Percentiles rank a stretch among this genome's conserved stretches.
phyloP scores from a whole-genome alignment of 176 grass and related monocot species.

The Carex myosuroides region DNA sequence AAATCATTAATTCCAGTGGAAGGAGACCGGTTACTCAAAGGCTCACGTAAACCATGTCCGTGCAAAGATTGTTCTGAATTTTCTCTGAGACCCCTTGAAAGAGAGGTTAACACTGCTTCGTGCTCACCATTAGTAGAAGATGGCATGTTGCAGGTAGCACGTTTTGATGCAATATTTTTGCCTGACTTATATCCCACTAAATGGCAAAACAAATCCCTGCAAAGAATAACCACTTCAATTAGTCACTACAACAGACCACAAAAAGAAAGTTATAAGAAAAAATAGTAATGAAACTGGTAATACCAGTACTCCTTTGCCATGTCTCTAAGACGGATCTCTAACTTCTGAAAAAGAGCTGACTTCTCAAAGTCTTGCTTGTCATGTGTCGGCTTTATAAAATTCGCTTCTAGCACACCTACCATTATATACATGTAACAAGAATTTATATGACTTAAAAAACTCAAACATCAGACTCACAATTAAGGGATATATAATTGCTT shows the following conservation, averaged over 20 bases:
- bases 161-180: background rate
- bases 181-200: background rate
- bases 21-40: background rate
- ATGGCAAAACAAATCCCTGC: slow-evolving; percentile 1
- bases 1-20: background rate
- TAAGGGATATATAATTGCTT: background rate
- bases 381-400: slow-evolving; percentile 17
- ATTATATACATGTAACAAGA: background rate
- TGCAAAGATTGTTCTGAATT: background rate
- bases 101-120: background rate
- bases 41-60: background rate
- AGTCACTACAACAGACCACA: background rate
- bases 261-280: background rate
- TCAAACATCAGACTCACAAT: slow-evolving; percentile 2
- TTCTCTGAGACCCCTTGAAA: background rate
- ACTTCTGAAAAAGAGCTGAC: slow-evolving; percentile 2
- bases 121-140: background rate
- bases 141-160: background rate
- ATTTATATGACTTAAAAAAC: background rate
- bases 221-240: background rate
- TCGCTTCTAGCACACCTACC: slow-evolving; percentile 9
- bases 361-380: slow-evolving; percentile 15
- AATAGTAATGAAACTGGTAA: background rate
- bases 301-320: slow-evolving; percentile 10
- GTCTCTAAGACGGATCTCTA: background rate